Conservation (phyloP, 139 green algal genomes). For the Picochlorum sp. region DNA sequence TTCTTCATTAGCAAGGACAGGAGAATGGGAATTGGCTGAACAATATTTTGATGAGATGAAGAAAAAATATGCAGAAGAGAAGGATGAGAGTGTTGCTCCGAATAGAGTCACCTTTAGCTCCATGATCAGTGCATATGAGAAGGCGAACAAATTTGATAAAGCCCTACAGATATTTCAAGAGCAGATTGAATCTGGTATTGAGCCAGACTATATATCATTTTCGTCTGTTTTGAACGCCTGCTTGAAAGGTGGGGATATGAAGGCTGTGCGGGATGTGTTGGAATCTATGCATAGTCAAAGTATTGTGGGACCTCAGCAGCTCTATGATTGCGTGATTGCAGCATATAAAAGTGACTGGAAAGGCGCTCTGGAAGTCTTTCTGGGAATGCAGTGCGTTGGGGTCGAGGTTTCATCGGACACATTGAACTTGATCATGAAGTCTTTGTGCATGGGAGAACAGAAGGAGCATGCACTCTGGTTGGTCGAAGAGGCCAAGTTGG, state of each 20-base stretch:
- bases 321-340: slow-evolving; percentile 33
- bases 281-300: slow-evolving; percentile 28
- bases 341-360: slow-evolving; percentile 16
- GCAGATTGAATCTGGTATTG: slow-evolving; percentile 33
- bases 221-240: slow-evolving; percentile 31
- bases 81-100: slow-evolving; percentile 17
- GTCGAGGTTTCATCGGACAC: slow-evolving; percentile 10
- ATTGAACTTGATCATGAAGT: slow-evolving; percentile 3
- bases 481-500: background rate
- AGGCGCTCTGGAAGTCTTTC: slow-evolving; percentile 38
- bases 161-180: slow-evolving; percentile 33
- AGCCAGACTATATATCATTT: slow-evolving; percentile 45
- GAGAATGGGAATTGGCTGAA: slow-evolving; percentile 35
- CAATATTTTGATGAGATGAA: slow-evolving; percentile 37
- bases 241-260: slow-evolving; percentile 22
- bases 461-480: background rate
- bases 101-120: slow-evolving; percentile 47
- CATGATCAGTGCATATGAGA: slow-evolving; percentile 41
- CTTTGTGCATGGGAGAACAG: background rate
- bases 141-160: slow-evolving; percentile 29
- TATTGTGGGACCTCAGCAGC: slow-evolving; percentile 13
- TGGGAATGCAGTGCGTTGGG: slow-evolving; percentile 33
- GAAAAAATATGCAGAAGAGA: background rate
- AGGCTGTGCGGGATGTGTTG: slow-evolving; percentile 25
- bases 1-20: slow-evolving; percentile 16